Conservation (phyloP, 768 basidiomycete species). For the Tylopilus sp. region DNA sequence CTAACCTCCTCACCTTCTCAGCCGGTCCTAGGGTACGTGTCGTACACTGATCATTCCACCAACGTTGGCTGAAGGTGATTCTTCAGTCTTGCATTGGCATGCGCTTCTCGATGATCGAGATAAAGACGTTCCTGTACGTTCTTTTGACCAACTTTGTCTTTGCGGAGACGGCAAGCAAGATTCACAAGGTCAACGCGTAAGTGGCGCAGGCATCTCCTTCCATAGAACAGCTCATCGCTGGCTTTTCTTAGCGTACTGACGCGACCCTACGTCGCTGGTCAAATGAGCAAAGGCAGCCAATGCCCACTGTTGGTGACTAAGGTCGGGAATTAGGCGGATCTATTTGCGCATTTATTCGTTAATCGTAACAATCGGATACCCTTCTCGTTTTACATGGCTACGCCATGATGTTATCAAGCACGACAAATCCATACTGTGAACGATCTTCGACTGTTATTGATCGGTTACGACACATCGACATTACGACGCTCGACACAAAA, state of each 20-base stretch:
- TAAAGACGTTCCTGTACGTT: constrained; percentile 72
- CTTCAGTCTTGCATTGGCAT: constrained; percentile 77
- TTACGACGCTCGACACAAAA: constrained; percentile 8
- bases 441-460: too few relatives aligned
- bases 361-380: background rate
- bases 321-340: constrained; percentile 12
- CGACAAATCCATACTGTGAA: too few relatives aligned
- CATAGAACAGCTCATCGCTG: background rate
- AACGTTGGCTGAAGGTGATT: background rate
- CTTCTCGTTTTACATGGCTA: background rate
- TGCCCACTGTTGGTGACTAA: constrained; percentile 54
- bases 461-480: constrained; percentile 13
- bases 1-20: constrained; percentile 72
- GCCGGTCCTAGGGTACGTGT: constrained; percentile 72
- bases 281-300: constrained; percentile 56
- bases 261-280: constrained; percentile 55
- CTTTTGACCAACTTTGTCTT: constrained; percentile 68
- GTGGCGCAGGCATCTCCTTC: constrained; percentile 18
- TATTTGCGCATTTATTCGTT: background rate
- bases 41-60: background rate
- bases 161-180: constrained; percentile 45
- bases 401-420: background rate
- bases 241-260: constrained; percentile 51
- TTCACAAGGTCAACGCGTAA: constrained; percentile 62
- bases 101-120: constrained; percentile 80